Evolutionary conservation across 345 rosid genomes (phyloP), one percentile per base, ranked within the genome.

Genomic region (Hirschfeldia incana): DNA sequence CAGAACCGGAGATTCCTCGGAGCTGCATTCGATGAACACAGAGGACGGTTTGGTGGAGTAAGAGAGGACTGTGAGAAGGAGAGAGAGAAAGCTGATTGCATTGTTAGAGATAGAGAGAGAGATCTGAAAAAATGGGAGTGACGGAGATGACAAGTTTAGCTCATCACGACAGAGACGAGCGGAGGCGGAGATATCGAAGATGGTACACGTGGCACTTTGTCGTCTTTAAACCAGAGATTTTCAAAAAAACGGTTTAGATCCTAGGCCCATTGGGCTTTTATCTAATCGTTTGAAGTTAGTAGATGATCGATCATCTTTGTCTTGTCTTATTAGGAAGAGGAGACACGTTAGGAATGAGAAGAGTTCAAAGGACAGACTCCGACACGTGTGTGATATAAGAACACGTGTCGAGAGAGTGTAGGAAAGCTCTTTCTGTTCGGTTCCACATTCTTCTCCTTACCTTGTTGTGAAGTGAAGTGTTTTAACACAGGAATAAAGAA

Each of bases 1-100:
- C 94, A 90, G 86, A 91, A 95, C 1, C 90, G 77, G 84, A 90
- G 96, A 80, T 79, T 90, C 3, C 83, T 67, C 44, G 87, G 30
- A 15, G 72, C 68, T 6, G 73, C 75, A 61, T 73, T 44, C 6
- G 78, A 72, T 37, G 84, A 77, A 80, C 76, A 75, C n/a, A 74
- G n/a, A 3, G 75, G 28, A 78, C 70, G 70, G 65, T 82, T 77
- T 44, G 87, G 69, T 80, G 76, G 73, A 34, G 84, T 82, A 67
- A 85, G 12, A 10, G 81, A 67, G 17, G 78, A 67, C 4, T 85
- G 92, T 29, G 89, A 86, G 77, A 87, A 78, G 29, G 97, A 82
- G 46, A 88, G 77, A 75, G 91, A 77, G 34, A 87, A 79, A 51
- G 57, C 57, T 51, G 91, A 85, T 55, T 90, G 96, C 99, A 95